These are phyloP conservation scores for Cicer judaicum DNA, from an alignment of 306 rosid genomes.

Conservation along the genomic window DNA sequence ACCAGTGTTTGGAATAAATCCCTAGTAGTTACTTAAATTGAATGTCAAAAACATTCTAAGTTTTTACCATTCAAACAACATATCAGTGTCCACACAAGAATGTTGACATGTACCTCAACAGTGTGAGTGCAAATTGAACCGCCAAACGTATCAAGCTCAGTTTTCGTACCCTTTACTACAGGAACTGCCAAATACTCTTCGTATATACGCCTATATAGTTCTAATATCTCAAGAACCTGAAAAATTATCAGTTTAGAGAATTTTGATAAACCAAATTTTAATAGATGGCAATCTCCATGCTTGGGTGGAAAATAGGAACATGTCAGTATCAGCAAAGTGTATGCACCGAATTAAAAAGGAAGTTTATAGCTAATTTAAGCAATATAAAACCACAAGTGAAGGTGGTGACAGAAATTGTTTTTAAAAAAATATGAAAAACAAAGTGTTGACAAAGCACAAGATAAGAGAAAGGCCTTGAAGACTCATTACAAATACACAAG, in stretches of 20 bases:
- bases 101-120: conserved; percentile 69
- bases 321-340: conserved; percentile 20
- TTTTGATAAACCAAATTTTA: conserved; percentile 20
- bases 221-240: conserved; percentile 88
- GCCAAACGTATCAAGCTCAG: conserved; percentile 91
- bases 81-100: conserved; percentile 25
- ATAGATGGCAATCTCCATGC: background rate
- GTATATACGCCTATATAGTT: conserved; percentile 78
- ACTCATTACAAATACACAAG: conserved; percentile 18
- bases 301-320: conserved; percentile 24
- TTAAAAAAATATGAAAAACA: background rate
- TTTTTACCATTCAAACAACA: conserved; percentile 5
- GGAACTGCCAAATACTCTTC: conserved; percentile 73
- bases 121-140: conserved; percentile 94
- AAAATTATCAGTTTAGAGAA: conserved; percentile 34
- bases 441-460: background rate
- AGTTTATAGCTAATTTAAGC: background rate
- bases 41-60: conserved; percentile 1
- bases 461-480: background rate
- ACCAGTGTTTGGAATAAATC: conserved; percentile 86
- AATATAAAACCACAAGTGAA: background rate
- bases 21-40: conserved; percentile 53
- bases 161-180: conserved; percentile 89
- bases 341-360: background rate
- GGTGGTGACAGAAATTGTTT: background rate